A percentile compares a stretch with the other conserved stretches of the same genome.
Evolutionary conservation across 2,329 filamentous ascomycete genomes (phyloP).

Genomic region (Helminthosporium solani): DNA sequence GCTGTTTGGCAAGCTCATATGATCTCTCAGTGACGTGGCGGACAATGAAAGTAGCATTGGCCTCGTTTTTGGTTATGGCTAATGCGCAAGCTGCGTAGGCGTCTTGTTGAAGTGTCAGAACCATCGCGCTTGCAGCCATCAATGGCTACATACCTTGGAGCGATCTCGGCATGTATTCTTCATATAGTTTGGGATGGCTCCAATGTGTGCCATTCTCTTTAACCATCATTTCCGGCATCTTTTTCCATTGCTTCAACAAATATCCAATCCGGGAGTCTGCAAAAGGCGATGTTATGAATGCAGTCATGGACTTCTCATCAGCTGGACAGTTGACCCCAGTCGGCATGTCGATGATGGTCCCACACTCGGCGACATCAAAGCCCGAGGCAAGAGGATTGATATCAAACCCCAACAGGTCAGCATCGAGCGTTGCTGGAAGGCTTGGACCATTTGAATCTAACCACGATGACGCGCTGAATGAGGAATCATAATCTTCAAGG

Average conservation of each 20-base stretch:
- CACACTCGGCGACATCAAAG: slow-evolving; percentile 22
- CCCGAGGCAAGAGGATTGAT: slow-evolving; percentile 50
- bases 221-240: slow-evolving; percentile 46
- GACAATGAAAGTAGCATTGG: slow-evolving; percentile 53
- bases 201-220: slow-evolving; percentile 54
- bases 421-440: slow-evolving; percentile 1
- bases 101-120: no score
- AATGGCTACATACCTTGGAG: slow-evolving; percentile 48
- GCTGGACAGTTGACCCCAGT: background rate
- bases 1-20: slow-evolving; percentile 44
- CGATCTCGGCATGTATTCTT: slow-evolving; percentile 52
- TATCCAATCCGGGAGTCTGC: slow-evolving; percentile 27
- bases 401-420: slow-evolving; percentile 21
- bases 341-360: slow-evolving; percentile 4
- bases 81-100: slow-evolving; percentile 56
- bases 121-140: no score
- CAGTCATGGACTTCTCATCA: slow-evolving; percentile 10
- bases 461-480: background rate
- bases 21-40: slow-evolving; percentile 51
- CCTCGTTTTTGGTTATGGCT: slow-evolving; percentile 52
- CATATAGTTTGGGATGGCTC: slow-evolving; percentile 55
- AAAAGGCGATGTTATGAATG: slow-evolving; percentile 18
- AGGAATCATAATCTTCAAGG: background rate
- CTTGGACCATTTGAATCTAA: slow-evolving; percentile 2
- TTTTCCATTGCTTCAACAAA: slow-evolving; percentile 29